A percentile compares a stretch with the other conserved stretches of the same genome.
These are phyloP conservation scores for Podosphaera fusca DNA, from an alignment of 2,329 filamentous ascomycete genomes.

Conservation along the genomic window DNA sequence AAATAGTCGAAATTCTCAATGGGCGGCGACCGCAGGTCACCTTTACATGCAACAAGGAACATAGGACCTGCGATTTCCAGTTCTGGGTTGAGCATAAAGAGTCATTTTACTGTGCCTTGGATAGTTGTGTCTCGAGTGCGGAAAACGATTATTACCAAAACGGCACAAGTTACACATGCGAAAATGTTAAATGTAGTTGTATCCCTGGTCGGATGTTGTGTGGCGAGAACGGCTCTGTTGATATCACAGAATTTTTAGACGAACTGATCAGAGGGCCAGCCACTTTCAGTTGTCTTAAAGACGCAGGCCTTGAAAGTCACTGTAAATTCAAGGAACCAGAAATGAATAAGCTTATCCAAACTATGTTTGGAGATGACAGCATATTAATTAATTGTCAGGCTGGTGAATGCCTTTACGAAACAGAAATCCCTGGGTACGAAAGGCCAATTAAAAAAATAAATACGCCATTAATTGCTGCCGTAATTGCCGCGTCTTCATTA, in stretches of 20 bases:
- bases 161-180: conserved; percentile 63
- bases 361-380: conserved; percentile 75
- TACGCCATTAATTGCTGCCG: conserved; percentile 79
- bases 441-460: conserved; percentile 86
- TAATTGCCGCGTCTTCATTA: conserved; percentile 67
- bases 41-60: conserved; percentile 63
- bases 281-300: conserved; percentile 49
- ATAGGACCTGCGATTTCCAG: conserved; percentile 74
- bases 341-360: conserved; percentile 76
- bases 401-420: conserved; percentile 83
- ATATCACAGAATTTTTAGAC: conserved; percentile 72
- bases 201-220: conserved; percentile 85
- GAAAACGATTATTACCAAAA: conserved; percentile 50
- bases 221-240: conserved; percentile 72
- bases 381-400: conserved; percentile 64
- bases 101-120: conserved; percentile 86
- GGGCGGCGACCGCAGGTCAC: conserved; percentile 78
- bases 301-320: conserved; percentile 35
- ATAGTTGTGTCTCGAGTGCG: conserved; percentile 53
- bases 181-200: conserved; percentile 67
- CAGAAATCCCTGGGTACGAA: conserved; percentile 77
- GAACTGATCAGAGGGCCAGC: conserved; percentile 72
- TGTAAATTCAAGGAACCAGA: conserved; percentile 78
- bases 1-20: conserved; percentile 72
- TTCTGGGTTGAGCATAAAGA: conserved; percentile 92